Evolutionary conservation across 257 asterid genomes (phyloP), one percentile per base, ranked within the genome.

Genomic region (Pogostemon cablin): DNA sequence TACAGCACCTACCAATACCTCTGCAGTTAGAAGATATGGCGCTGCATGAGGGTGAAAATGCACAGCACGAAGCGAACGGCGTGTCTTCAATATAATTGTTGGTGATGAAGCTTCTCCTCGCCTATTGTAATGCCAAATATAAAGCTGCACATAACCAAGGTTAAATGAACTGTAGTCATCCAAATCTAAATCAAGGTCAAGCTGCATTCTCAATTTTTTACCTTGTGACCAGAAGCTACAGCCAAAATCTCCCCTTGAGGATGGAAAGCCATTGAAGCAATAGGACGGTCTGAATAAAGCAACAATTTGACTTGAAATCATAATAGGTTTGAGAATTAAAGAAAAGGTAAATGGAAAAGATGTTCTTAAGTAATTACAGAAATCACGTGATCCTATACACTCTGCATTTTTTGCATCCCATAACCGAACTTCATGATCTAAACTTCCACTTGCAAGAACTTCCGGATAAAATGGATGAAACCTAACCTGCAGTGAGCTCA

Each of bases 141-240:
- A 89, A 49, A 93, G 93, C 99, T 93, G 95, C 76, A 84, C 40
- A 64, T 20, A 74, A 68, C 72, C 65, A 41, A 79, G 65, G 78
- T 78, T 69, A 25, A 65, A 76, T 40, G 50, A 59, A 71, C 34
- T 62, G 49, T 48, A 75, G 34, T 39, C 11, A 66, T 39, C 55
- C 59, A 69, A 70, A 59, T 43, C 65, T 10, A 77, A 75, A 67
- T 68, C 72, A 76, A 60, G 39, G 43, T 56, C 50, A 72, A 69
- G 67, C 7, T 15, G 9, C 6, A 57, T 58, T 68, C 48, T 52
- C 78, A 79, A 70, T 68, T 73, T 40, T 82, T 77, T 57, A 93
- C 99, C 98, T 93, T 93, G 82, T 89, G 99, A 67, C 99, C 99
- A 67, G 99, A 91, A 76, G 99, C 99, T 52, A 93, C 99, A 55